Base-by-base conservation (phyloP, 2,329 filamentous ascomycete species). In the Colletotrichum phormii region DNA sequence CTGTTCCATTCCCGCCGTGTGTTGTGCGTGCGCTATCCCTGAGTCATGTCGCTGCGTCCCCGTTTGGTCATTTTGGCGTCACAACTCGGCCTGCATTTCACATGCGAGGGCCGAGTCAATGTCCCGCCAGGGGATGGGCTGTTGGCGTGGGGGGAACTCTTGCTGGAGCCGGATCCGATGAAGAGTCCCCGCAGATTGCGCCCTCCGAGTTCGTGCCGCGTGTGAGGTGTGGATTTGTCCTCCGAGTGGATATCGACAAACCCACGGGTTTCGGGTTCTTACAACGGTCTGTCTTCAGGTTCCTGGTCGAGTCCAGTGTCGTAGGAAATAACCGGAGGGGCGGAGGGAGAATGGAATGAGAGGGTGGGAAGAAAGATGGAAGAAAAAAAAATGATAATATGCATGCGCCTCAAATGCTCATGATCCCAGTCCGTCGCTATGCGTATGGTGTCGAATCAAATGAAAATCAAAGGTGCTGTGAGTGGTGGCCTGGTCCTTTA, bases 351-450 rank as follows among this genome's bases (percentile, higher is more conserved):
- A 29, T 24, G 5, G 4, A 24, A 15, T 53, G 12, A 11, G 11
- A 53, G 9, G n/a, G 13, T 18, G n/a, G 53, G 12, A 26, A 35
- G 53, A 59, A 18, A 29, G 5, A 55, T 4, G 22, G 12, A 22
- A 11, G 65, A 29, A 55, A 55, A 22, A 29, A 46, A 46, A 18
- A n/a, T 31, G 9, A 22, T 49, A 33, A 9, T 46, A 49, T 72
- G 66, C 60, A 70, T 64, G 66, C 66, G 66, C 66, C 13, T 72
- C 54, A 64, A 72, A 72, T 70, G 70, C 70, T 72, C 59, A 55
- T 73, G 42, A 46, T 51, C 63, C 66, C 31, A 22, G 31, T 60
- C 62, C 59, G 31, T 75, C 73, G 73, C 73, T 75, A 75, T 75
- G 73, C 73, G 71, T 67, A 49, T 75, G 66, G 61, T 67, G 63